Conservation (phyloP, 805 yeast genomes). For the Candida koratica region DNA sequence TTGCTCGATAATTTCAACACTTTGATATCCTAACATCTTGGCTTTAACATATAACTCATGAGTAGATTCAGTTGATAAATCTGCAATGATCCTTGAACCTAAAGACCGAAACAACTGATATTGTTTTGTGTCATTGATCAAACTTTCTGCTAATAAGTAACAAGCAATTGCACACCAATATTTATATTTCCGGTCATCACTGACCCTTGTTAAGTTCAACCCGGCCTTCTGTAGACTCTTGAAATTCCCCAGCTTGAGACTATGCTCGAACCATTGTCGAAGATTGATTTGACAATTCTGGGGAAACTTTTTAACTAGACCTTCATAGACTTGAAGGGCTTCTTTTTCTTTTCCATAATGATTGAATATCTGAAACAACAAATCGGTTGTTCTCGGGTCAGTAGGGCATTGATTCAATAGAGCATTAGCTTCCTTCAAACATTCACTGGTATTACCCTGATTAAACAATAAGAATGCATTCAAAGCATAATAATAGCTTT, state of each 20-base stretch:
- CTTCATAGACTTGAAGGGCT: conserved; percentile 50
- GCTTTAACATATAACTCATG: conserved; percentile 67
- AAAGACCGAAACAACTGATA: conserved; percentile 52
- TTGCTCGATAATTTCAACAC: conserved; percentile 13
- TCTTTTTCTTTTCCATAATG: conserved; percentile 33
- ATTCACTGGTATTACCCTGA: conserved; percentile 29
- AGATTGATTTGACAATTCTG: conserved; percentile 36
- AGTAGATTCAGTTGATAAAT: conserved; percentile 49
- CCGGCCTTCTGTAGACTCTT: conserved; percentile 52
- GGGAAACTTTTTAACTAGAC: conserved; percentile 55
- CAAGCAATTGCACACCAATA: conserved; percentile 57
- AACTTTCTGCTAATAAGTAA: conserved; percentile 36
- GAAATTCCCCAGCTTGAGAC: conserved; percentile 46
- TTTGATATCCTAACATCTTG: conserved; percentile 15
- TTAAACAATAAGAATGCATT: conserved; percentile 31
- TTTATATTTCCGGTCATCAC: conserved; percentile 28
- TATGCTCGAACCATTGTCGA: conserved; percentile 54
- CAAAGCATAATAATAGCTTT: conserved; percentile 50
- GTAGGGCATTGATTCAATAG: conserved; percentile 42
- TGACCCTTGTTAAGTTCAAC: conserved; percentile 34
- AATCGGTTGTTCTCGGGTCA: conserved; percentile 50
- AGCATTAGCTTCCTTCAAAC: conserved; percentile 27
- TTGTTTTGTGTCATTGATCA: conserved; percentile 38
- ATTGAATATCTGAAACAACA: conserved; percentile 45
- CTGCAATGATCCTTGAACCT: conserved; percentile 54